Evolutionary conservation across 1,139 yeast genomes (phyloP), one percentile per base, ranked within the genome.

Genomic region (Taiozyma sp.): DNA sequence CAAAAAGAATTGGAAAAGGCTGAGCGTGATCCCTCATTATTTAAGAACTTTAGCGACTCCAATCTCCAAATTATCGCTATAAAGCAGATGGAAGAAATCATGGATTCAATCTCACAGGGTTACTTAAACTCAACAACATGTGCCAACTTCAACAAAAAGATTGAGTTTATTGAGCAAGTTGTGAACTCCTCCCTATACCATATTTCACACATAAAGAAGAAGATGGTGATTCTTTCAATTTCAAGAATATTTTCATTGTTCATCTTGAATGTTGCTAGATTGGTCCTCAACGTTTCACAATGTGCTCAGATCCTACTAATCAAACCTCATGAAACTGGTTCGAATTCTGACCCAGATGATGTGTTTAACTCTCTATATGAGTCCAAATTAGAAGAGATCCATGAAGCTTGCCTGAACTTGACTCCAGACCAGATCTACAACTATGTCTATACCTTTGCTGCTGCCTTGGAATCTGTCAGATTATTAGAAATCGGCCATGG

Each of bases 141-240:
- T 5, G 43, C 55, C 8, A 56, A 56, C 30, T 56, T 63, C 48
- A 65, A 62, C 46, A 43, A 60, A 3, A 59, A 59, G 42, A 53
- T 65, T 14, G 48, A 50, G 19, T 47, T 57, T 6, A 30, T 65
- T 30, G 61, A 56, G 26, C 50, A 54, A 6, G 50, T 61, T 2
- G 51, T 62, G 11, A 56, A 52, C 42, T 48, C 53, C 13, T 39
- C 51, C 2, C 51, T 67, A 7, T 67, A 63, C 47, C 54, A 53
- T 21, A 54, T 62, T 8, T 56, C 62, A 3, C 56, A 55, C 30
- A 53, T 57, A 43, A 59, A 59, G 46, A 61, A 59, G 47, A 63
- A 61, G 29, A 56, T 66, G 43, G 57, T 71, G 4, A 59, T 68
- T 5, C 61, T 74, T n/a, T 70, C 71, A 52, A 59, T 66, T 7